phyloP scores from a whole-genome alignment of 176 grass and related monocot species.

The Neostapfia colusana region DNA sequence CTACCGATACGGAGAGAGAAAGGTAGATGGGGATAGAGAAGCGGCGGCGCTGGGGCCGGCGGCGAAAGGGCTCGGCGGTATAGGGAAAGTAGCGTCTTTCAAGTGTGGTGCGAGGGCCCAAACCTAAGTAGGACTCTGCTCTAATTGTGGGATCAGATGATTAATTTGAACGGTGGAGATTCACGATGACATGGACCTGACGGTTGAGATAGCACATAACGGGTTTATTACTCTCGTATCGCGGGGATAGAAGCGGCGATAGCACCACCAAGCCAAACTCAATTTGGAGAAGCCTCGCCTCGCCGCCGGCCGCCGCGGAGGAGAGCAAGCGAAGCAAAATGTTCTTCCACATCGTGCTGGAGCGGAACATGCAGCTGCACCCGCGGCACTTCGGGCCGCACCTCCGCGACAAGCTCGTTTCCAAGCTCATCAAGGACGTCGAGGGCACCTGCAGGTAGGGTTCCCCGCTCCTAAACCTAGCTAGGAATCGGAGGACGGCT shows the following conservation, averaged over 20 bases:
- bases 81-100: background rate
- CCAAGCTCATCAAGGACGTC: constrained; percentile 99
- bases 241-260: background rate
- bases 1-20: background rate
- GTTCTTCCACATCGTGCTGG: constrained; percentile 98
- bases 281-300: constrained; percentile 12
- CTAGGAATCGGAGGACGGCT: background rate
- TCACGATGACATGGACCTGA: background rate
- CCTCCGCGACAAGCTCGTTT: constrained; percentile 87
- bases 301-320: constrained; percentile 25
- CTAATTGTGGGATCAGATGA: too few species aligned
- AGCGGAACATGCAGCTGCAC: constrained; percentile 98
- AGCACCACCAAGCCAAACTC: background rate
- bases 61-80: background rate
- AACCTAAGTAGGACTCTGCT: background rate
- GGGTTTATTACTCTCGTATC: background rate
- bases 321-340: constrained; percentile 37
- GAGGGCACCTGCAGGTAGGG: constrained; percentile 95
- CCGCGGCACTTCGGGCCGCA: constrained; percentile 94
- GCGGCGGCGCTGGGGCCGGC: background rate
- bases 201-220: background rate
- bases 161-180: constrained; percentile 7
- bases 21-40: background rate
- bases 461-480: constrained; percentile 19
- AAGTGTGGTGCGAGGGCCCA: background rate